These are phyloP conservation scores for Aspergillus egyptiacus DNA, from an alignment of 495 filamentous ascomycete genomes.

Conservation along the genomic window DNA sequence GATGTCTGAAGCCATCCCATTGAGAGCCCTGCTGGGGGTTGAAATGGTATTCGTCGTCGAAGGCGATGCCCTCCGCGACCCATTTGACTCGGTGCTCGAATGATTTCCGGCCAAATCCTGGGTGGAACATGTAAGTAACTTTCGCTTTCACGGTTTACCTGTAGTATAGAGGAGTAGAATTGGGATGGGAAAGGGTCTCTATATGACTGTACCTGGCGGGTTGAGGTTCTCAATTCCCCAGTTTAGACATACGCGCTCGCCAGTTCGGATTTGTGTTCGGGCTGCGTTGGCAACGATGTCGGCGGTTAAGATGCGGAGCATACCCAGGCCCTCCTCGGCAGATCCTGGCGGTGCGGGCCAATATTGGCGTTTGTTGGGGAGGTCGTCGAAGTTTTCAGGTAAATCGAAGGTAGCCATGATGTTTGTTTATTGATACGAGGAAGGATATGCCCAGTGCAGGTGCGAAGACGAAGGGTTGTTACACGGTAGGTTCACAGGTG, in stretches of 20 bases:
- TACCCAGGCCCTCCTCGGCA: slow-evolving; percentile 48
- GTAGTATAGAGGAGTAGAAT: no score
- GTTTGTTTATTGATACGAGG: background rate
- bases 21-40: slow-evolving; percentile 74
- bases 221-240: slow-evolving; percentile 48
- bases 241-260: slow-evolving; percentile 45
- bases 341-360: slow-evolving; percentile 43
- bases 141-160: no score
- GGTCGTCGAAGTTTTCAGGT: slow-evolving; percentile 41
- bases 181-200: no score
- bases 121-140: no score
- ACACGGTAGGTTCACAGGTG: background rate
- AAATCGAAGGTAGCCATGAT: slow-evolving; percentile 26
- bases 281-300: slow-evolving; percentile 44
- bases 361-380: slow-evolving; percentile 44
- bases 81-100: slow-evolving; percentile 55
- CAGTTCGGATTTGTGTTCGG: slow-evolving; percentile 42
- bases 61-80: slow-evolving; percentile 43
- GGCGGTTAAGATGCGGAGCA: slow-evolving; percentile 44
- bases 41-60: slow-evolving; percentile 64
- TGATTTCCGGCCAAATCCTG: slow-evolving; percentile 48
- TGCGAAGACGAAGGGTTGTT: no score
- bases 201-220: slow-evolving; percentile 39
- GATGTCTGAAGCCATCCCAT: slow-evolving; percentile 73
- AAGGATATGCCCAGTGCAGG: no score